Base-by-base conservation (phyloP, 148 eudicot species). In the Vaccinium vitisidaea region DNA sequence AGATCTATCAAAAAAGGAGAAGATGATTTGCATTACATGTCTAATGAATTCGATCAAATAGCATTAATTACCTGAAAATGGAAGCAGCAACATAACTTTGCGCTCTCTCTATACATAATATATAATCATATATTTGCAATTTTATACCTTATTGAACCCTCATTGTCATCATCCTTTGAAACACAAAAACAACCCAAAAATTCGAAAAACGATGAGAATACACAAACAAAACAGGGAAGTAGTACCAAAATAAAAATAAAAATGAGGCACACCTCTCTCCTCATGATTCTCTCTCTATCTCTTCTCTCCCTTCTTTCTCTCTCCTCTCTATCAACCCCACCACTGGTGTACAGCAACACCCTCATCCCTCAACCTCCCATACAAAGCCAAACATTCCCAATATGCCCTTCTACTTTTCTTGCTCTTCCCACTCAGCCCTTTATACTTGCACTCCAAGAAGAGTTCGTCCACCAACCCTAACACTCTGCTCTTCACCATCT, bases 351-450 rank as follows among this genome's bases (percentile, higher is more conserved):
- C 98, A 32, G 94, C 98, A 81, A 93, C 90, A 65, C 98, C 96
- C 69, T 91, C 88, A 89, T 94, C 98, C 84, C 93, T 89, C 48
- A 93, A 84, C 87, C 91, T 91, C 61, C 98, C 98, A 88, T 94
- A 94, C 89, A 94, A 90, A 88, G 96, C 93, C 88, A 93, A 89
- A 52, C 98, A 94, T 84, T 94, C 94, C 98, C 96, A 94, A 86
- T 94, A 94, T 39, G 98, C 93, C 84, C 93, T 92, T 73, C 88
- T 90, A 71, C 89, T 91, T 39, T n/a, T 91, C 5, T 83, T 89
- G 5, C 87, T 86, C 87, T 89, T 86, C 27, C 88, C 90, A 78
- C 84, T 67, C 1, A 43, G 53, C 48, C 89, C 87, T 52, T 80
- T 75, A 55, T 90, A 89, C 86, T 87, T 93, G 82, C 95, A 93